phyloP scores from a whole-genome alignment of 331 rosid species.

The Erythrophleum ivorense region DNA sequence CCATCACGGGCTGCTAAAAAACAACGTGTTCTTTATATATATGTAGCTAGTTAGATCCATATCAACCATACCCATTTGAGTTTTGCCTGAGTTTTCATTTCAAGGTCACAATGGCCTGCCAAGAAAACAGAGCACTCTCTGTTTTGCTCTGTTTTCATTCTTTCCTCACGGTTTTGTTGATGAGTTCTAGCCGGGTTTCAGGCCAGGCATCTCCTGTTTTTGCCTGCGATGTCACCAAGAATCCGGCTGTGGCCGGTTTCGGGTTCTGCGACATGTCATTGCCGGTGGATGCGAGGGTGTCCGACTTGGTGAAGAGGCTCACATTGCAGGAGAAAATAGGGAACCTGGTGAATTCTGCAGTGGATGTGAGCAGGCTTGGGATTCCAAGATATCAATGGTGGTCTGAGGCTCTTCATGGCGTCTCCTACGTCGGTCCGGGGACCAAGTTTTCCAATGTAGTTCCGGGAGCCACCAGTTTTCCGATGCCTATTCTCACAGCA shows the following conservation, averaged over 20 bases:
- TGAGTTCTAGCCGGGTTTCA: constrained; percentile 34
- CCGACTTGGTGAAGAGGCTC: constrained; percentile 53
- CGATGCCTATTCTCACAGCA: constrained; percentile 54
- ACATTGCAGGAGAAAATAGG: constrained; percentile 58
- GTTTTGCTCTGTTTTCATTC: constrained; percentile 43
- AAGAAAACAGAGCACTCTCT: constrained; percentile 53
- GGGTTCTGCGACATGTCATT: constrained; percentile 46
- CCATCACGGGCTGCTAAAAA: constrained; percentile 79
- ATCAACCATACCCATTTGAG: constrained; percentile 30
- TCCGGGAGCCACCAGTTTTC: constrained; percentile 53
- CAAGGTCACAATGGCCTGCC: constrained; percentile 49
- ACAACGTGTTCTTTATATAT: constrained; percentile 42
- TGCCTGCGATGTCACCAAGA: constrained; percentile 46
- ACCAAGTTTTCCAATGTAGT: constrained; percentile 42
- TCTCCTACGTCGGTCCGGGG: constrained; percentile 49
- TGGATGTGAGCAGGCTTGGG: constrained; percentile 49
- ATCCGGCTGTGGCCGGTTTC: constrained; percentile 28
- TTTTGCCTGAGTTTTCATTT: constrained; percentile 16
- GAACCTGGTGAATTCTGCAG: constrained; percentile 47
- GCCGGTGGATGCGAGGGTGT: constrained; percentile 41
- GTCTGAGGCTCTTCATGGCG: constrained; percentile 65
- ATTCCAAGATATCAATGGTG: constrained; percentile 56
- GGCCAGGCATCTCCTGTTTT: constrained; percentile 46
- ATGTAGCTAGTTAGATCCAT: constrained; percentile 22
- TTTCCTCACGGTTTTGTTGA: constrained; percentile 4